Evolutionary conservation across 106 monocot genomes (phyloP).

Genomic region (Agapanthus africanus): DNA sequence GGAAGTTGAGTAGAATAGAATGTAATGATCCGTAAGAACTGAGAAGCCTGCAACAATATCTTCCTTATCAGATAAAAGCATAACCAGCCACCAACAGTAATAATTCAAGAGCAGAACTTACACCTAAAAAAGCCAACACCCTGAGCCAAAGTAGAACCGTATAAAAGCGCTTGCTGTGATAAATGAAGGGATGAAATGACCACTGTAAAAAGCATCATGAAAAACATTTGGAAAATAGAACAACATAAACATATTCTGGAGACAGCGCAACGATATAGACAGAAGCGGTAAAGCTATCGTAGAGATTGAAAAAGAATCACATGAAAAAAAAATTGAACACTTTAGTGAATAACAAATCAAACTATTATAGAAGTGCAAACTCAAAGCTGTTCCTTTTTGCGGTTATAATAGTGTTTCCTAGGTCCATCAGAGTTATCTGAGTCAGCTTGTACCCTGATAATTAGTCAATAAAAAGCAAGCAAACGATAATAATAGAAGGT

Average conservation of each 20-base stretch:
- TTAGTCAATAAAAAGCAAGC: no score
- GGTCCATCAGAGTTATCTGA: not conserved
- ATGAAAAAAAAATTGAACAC: not conserved
- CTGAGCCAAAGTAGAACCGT: conserved; percentile 77
- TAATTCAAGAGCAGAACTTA: conserved; percentile 30
- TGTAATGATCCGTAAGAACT: conserved; percentile 72
- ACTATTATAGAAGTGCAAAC: not conserved
- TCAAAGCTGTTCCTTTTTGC: not conserved
- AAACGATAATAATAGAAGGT: not conserved
- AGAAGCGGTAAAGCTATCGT: not conserved
- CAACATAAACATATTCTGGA: conserved; percentile 5
- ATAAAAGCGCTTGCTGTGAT: conserved; percentile 67
- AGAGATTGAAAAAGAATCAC: not conserved
- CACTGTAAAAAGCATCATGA: conserved; percentile 32
- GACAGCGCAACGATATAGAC: not conserved
- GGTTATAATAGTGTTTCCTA: not conserved
- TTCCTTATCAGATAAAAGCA: not conserved
- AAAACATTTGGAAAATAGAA: not conserved
- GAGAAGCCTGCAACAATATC: conserved; percentile 49
- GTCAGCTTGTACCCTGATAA: not conserved
- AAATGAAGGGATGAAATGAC: conserved; percentile 78
- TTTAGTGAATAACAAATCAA: not conserved
- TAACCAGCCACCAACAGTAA: not conserved
- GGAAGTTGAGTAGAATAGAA: conserved; percentile 99
- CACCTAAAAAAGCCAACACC: conserved; percentile 79